These are phyloP conservation scores for Cladosporium sp. DNA, from an alignment of 2,329 filamentous ascomycete genomes.

Conservation along the genomic window DNA sequence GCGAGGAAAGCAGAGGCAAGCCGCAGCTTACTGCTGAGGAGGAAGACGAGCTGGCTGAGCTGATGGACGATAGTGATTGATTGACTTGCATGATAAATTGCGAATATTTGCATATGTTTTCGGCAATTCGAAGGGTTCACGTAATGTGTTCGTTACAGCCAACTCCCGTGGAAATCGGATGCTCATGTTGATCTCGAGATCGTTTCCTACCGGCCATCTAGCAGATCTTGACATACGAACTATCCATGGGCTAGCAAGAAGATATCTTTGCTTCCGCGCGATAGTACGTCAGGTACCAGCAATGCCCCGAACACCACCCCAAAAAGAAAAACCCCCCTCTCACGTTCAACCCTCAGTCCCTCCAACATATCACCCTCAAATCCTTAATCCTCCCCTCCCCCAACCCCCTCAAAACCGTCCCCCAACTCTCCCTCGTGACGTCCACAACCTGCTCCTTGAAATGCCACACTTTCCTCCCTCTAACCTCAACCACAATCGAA, in stretches of 20 bases:
- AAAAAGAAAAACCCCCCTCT: background rate
- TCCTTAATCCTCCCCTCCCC: background rate
- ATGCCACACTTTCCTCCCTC: background rate
- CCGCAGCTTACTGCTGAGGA: slow-evolving; percentile 75
- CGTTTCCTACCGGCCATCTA: background rate
- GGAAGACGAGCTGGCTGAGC: slow-evolving; percentile 84
- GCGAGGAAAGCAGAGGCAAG: slow-evolving; percentile 35
- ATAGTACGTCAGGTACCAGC: background rate
- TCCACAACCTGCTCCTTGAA: background rate
- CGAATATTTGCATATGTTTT: background rate
- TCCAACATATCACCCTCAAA: background rate
- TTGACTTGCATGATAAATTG: background rate
- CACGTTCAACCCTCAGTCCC: background rate
- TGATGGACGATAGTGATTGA: slow-evolving; percentile 75
- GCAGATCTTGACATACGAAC: background rate
- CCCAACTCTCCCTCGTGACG: slow-evolving; percentile 1
- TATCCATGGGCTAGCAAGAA: background rate
- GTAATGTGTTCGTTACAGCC: background rate
- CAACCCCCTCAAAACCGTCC: background rate
- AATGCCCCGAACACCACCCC: background rate
- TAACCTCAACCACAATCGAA: background rate
- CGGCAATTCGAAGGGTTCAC: background rate
- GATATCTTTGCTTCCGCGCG: background rate
- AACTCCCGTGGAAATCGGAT: background rate
- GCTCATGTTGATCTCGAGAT: background rate